A percentile compares a stretch with the other conserved stretches of the same genome.
Conservation (phyloP, 345 rosid species). For the Syzygium grande region DNA sequence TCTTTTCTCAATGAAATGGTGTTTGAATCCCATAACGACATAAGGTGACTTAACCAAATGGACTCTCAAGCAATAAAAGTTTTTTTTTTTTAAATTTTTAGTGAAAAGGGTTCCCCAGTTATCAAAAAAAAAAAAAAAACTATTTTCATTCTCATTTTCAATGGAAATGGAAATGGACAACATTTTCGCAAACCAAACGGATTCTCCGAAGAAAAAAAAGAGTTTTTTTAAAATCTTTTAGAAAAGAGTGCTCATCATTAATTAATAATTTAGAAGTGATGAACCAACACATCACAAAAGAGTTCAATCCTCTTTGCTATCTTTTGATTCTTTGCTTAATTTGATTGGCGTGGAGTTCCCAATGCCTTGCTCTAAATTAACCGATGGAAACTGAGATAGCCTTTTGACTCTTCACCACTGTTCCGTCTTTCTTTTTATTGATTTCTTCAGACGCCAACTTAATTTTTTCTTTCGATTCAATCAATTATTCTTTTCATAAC, state of each 20-base stretch:
- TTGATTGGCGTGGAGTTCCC: not conserved
- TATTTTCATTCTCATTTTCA: not conserved
- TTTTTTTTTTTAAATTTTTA: too few species aligned
- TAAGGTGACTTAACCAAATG: too few species aligned
- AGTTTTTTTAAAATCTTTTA: too few species aligned
- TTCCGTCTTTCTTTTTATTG: not conserved
- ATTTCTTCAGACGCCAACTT: not conserved
- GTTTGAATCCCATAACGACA: too few species aligned
- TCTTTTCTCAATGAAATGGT: not conserved
- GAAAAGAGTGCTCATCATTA: not conserved
- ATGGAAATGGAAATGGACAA: not conserved
- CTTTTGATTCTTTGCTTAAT: not conserved
- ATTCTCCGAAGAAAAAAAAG: fast-evolving
- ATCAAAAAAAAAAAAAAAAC: too few species aligned
- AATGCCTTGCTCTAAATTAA: not conserved
- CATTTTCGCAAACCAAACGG: fast-evolving
- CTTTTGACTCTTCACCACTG: not conserved
- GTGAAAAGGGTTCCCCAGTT: too few species aligned
- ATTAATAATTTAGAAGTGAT: not conserved
- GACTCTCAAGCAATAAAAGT: too few species aligned
- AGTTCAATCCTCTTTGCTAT: too few species aligned
- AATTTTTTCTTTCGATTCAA: not conserved
- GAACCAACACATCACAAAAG: not conserved
- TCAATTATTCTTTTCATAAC: not conserved
- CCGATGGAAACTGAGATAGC: not conserved